These are phyloP conservation scores for Groenewaldozyma tartarivorans DNA, from an alignment of 805 yeast species.

Conservation along the genomic window DNA sequence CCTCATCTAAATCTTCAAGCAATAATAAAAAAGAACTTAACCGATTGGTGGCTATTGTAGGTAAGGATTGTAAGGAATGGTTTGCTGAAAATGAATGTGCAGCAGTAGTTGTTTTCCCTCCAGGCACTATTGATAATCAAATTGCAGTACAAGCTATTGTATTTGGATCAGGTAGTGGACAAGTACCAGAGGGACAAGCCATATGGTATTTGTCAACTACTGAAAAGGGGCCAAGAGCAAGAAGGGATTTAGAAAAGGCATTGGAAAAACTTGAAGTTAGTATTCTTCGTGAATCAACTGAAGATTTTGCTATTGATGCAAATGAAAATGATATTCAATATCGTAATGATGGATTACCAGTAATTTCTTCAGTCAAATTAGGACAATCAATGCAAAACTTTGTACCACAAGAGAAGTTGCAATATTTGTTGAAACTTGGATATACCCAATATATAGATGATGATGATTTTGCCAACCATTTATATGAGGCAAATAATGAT, in stretches of 20 bases:
- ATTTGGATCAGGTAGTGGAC: conserved; percentile 79
- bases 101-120: conserved; percentile 88
- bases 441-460: conserved; percentile 40
- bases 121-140: conserved; percentile 61
- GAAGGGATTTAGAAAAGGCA: conserved; percentile 72
- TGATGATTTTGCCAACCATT: conserved; percentile 9
- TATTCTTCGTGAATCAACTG: conserved; percentile 68
- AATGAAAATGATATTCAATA: conserved; percentile 46
- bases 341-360: conserved; percentile 54
- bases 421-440: conserved; percentile 49
- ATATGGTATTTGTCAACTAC: conserved; percentile 84
- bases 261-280: conserved; percentile 69
- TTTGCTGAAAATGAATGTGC: conserved; percentile 75
- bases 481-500: no score
- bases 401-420: conserved; percentile 67
- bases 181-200: conserved; percentile 77
- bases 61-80: conserved; percentile 87
- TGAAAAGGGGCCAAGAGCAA: conserved; percentile 61
- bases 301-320: conserved; percentile 44
- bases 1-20: neutral
- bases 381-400: conserved; percentile 81
- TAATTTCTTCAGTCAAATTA: conserved; percentile 69
- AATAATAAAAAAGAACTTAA: conserved; percentile 35
- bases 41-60: conserved; percentile 72
- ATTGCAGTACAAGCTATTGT: conserved; percentile 79